phyloP scores from a whole-genome alignment of 2,329 filamentous ascomycete species.

The Microsporum audouinii region DNA sequence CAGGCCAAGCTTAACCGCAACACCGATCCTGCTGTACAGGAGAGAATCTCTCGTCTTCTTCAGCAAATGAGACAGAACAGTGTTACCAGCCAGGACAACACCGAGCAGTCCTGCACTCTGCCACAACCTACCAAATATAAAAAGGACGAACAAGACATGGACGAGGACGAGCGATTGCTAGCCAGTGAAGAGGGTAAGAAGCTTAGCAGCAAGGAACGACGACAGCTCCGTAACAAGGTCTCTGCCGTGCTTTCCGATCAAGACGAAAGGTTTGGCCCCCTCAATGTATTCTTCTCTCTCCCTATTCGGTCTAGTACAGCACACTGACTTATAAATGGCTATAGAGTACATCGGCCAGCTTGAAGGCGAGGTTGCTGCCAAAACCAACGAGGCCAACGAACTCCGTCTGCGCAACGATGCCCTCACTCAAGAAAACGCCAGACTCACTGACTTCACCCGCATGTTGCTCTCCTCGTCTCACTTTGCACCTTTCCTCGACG shows the following conservation, averaged over 20 bases:
- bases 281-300: conserved; percentile 6
- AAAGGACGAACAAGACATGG: conserved; percentile 98
- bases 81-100: conserved; percentile 43
- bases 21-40: conserved; percentile 64
- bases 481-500: conserved; percentile 69
- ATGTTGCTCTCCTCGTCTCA: conserved; percentile 70
- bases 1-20: conserved; percentile 27
- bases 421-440: conserved; percentile 74
- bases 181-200: conserved; percentile 99
- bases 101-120: conserved; percentile 31
- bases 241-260: conserved; percentile 97
- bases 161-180: conserved; percentile 85
- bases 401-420: conserved; percentile 70
- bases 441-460: conserved; percentile 63
- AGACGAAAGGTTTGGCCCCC: conserved; percentile 65
- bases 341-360: conserved; percentile 94
- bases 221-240: conserved; percentile 97
- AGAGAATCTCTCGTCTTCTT: conserved; percentile 85
- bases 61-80: conserved; percentile 80
- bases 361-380: conserved; percentile 74
- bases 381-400: conserved; percentile 71
- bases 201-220: conserved; percentile 91
- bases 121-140: conserved; percentile 60
- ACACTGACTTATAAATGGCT: conserved; percentile 38
- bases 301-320: background rate